Evolutionary conservation across 2,329 filamentous ascomycete genomes (phyloP).

Genomic region (Fusarium armeniacum): DNA sequence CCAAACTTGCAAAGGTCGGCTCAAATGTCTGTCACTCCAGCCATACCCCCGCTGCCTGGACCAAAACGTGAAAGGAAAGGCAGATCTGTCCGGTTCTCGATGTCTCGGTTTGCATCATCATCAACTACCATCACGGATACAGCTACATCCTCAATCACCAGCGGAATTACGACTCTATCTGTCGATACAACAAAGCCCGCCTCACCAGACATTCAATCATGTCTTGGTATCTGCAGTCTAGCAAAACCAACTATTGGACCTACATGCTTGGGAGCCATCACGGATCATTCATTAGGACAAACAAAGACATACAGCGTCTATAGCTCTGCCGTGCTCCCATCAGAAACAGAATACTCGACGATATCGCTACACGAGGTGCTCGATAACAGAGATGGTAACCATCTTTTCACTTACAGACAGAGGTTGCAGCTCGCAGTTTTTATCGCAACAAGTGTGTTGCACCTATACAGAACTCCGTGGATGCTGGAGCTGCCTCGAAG

Average conservation of each 20-base stretch:
- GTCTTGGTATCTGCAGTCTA: neutral
- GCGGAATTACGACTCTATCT: too few relatives aligned
- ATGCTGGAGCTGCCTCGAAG: neutral
- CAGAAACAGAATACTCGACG: neutral
- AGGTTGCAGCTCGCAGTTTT: neutral
- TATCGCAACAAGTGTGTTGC: neutral
- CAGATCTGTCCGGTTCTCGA: neutral
- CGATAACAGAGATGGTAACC: too few relatives aligned
- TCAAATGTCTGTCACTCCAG: too few relatives aligned
- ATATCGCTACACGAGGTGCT: neutral
- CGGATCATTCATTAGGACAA: neutral
- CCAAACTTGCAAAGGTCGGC: neutral
- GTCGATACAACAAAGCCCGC: fast-evolving
- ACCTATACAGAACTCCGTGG: neutral
- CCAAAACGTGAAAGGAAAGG: neutral
- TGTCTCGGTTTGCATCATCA: neutral
- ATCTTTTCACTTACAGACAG: neutral
- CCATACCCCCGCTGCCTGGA: too few relatives aligned
- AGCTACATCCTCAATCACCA: neutral
- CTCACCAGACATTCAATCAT: neutral
- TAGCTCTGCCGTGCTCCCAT: neutral
- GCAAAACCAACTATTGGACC: neutral
- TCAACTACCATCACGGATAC: neutral
- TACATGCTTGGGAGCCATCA: neutral
- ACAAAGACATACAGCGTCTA: neutral